These are phyloP conservation scores for Beauveria sp. DNA, from an alignment of 2,329 filamentous ascomycete species.

Conservation along the genomic window DNA sequence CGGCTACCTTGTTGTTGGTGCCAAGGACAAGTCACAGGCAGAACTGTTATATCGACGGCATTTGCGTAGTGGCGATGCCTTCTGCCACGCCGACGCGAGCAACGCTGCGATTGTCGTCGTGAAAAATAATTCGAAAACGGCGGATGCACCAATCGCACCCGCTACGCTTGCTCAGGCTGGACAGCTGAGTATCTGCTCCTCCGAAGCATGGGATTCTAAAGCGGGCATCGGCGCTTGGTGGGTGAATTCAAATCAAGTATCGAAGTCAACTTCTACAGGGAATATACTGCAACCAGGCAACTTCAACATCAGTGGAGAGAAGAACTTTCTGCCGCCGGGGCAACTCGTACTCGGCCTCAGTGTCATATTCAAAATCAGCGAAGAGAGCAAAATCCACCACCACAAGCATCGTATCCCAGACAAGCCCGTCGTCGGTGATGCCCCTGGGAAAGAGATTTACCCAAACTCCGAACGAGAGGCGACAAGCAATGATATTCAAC, in stretches of 20 bases:
- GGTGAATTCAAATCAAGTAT: constrained; percentile 85
- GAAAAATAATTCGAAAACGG: constrained; percentile 72
- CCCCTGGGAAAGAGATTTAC: constrained; percentile 13
- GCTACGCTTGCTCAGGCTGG: constrained; percentile 89
- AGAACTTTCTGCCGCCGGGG: constrained; percentile 83
- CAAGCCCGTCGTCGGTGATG: constrained; percentile 14
- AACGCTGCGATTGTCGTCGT: constrained; percentile 81
- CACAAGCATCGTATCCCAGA: constrained; percentile 52
- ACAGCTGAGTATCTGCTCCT: constrained; percentile 74
- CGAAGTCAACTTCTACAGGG: constrained; percentile 71
- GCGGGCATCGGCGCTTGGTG: constrained; percentile 95
- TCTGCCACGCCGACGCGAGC: constrained; percentile 82
- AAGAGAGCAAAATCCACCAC: constrained; percentile 76
- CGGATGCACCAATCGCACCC: constrained; percentile 82
- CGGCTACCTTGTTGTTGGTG: constrained; percentile 84
- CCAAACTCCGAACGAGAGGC: neutral
- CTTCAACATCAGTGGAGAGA: constrained; percentile 77
- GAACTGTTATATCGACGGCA: constrained; percentile 87
- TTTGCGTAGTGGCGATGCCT: constrained; percentile 81
- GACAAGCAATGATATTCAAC: neutral
- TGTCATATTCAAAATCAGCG: constrained; percentile 80
- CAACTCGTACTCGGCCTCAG: constrained; percentile 83
- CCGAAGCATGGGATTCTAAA: constrained; percentile 91
- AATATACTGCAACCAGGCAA: constrained; percentile 72
- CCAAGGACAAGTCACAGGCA: constrained; percentile 81